phyloP scores from a whole-genome alignment of 306 rosid genomes.

The Vicia sativa region DNA sequence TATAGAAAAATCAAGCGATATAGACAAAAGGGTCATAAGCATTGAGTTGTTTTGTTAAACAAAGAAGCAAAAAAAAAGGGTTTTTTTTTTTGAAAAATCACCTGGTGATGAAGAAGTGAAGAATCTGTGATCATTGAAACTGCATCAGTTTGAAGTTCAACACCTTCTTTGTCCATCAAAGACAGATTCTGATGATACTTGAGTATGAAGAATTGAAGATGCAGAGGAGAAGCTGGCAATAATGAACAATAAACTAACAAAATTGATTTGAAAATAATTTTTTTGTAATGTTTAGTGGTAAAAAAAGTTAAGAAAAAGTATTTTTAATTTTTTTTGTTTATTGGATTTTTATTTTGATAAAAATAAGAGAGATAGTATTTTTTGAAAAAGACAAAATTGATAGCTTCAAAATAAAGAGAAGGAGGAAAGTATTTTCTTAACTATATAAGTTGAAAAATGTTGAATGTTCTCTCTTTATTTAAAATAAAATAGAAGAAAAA shows the following conservation, averaged over 20 bases:
- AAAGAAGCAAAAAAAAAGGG: not conserved
- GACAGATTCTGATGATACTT: constrained; percentile 2
- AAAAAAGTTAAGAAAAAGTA: too few relatives aligned
- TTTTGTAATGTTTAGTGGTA: too few relatives aligned
- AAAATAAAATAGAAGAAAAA: not conserved
- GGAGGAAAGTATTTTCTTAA: too few relatives aligned
- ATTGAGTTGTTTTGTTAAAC: constrained; percentile 12
- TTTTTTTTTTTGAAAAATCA: not conserved
- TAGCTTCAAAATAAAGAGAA: too few relatives aligned
- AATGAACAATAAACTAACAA: not conserved
- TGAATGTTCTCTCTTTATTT: not conserved
- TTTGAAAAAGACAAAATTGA: not conserved
- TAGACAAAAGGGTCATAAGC: constrained; percentile 26
- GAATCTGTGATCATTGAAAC: constrained; percentile 32
- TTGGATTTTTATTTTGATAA: too few relatives aligned
- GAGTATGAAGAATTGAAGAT: constrained; percentile 25
- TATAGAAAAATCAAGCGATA: constrained; percentile 23
- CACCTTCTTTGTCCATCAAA: constrained; percentile 34
- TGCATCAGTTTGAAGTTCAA: constrained; percentile 37
- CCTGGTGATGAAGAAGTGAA: constrained; percentile 36
- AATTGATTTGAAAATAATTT: too few relatives aligned
- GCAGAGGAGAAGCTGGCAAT: constrained; percentile 5
- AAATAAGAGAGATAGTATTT: too few relatives aligned
- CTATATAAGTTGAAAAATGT: too few relatives aligned
- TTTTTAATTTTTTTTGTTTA: too few relatives aligned